A percentile compares a stretch with the other conserved stretches of the same genome.
phyloP scores from a whole-genome alignment of 2,329 filamentous ascomycete species.

The Paracoccidioides brasiliensis region DNA sequence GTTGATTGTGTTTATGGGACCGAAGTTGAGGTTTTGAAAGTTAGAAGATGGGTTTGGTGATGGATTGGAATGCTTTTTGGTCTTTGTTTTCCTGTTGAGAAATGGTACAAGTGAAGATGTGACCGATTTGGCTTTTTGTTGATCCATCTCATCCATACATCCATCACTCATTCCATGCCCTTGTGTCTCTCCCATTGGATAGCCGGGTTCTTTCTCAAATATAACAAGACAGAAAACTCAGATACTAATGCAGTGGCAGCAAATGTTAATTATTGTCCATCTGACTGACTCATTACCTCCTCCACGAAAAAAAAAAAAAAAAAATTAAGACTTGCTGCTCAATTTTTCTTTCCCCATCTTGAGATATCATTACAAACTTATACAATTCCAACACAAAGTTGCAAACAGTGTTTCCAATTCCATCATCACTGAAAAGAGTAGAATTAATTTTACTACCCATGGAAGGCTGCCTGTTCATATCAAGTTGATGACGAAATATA shows the following conservation, averaged over 20 bases:
- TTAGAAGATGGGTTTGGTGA: neutral
- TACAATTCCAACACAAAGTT: neutral
- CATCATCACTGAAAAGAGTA: neutral
- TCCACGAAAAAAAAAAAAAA: too few relatives aligned
- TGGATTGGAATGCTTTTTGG: neutral
- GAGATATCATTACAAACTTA: neutral
- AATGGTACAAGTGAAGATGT: neutral
- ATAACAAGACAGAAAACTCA: too few relatives aligned
- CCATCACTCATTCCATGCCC: too few relatives aligned
- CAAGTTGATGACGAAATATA: too few relatives aligned
- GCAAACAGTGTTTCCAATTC: neutral
- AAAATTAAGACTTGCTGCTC: neutral
- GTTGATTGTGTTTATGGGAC: slow-evolving; percentile 69
- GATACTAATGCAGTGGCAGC: too few relatives aligned
- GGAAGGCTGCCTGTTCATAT: too few relatives aligned
- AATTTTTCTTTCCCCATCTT: neutral
- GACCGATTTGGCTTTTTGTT: too few relatives aligned
- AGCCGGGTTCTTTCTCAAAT: too few relatives aligned
- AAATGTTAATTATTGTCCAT: too few relatives aligned
- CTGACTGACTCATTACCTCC: neutral
- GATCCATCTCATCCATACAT: too few relatives aligned
- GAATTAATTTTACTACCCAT: too few relatives aligned
- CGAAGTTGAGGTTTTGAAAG: slow-evolving; percentile 69
- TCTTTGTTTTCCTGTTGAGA: neutral
- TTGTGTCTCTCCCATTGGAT: too few relatives aligned